Base-by-base conservation (phyloP, 371 early-diverging fungal genomes). In the Batkoa obscura region DNA sequence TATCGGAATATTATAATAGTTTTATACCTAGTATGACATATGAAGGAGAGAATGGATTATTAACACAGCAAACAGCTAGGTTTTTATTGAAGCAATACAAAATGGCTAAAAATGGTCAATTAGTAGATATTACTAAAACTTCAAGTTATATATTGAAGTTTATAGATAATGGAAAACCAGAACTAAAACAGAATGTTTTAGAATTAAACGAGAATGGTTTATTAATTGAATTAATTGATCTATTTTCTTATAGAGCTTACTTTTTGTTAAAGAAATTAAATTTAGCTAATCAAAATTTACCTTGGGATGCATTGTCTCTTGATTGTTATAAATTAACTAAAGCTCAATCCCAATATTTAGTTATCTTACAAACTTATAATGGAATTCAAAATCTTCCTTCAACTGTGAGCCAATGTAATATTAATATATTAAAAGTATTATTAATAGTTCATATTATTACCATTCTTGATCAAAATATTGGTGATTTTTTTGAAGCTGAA, bases 1-100 rank as follows among this genome's bases (percentile, higher is more conserved):
- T 90, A 57, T 76, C 79, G 45, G 76, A 79, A 59, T 81, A 81
- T 62, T 82, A 79, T 56, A 73, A 71, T 57, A 79, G 79, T 56
- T 70, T 73, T 55, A 63, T 88, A 47, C 82, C 85, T 1, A 76
- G 77, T 48, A 79, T 76, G 15, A 83, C 83, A 13, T 65, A 63
- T 51, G 72, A 72, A 50, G 72, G 72, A n/a, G 72, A 72, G 56
- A 72, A 72, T 43, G 59, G 59, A 0, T 61, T 72, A 5, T 62
- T 72, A 52, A 71, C 70, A 17, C 64, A 80, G 64, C 83, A 81
- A 69, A 74, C 76, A 1, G 66, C 75, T 6, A 77, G 78, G 37
- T 81, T 74, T 56, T 62, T 82, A 30, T 58, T 80, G 41, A 78
- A 76, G 59, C 8, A 43, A 6, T n/a, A 32, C 33, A 45, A 6